Percentiles rank a stretch among this genome's conserved stretches.
These are phyloP conservation scores for Chaetomiaceae sp. DNA, from an alignment of 2,329 filamentous ascomycete species.

Conservation along the genomic window DNA sequence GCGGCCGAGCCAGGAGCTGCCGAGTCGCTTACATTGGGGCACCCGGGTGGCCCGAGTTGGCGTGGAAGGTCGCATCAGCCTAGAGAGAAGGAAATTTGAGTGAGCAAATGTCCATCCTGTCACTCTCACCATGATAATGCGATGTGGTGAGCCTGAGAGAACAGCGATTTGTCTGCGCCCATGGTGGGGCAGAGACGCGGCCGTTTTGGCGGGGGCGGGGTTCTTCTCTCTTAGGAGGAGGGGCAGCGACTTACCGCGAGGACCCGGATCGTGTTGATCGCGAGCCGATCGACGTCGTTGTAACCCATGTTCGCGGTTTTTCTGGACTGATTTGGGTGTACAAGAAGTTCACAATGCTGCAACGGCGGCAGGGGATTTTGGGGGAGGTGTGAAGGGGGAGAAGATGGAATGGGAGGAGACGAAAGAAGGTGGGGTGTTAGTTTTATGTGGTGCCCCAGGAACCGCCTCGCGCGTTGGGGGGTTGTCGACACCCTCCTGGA, in stretches of 20 bases:
- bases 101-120: constrained; percentile 24
- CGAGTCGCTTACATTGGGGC: constrained; percentile 72
- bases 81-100: constrained; percentile 38
- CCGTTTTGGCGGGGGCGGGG: constrained; percentile 26
- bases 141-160: neutral
- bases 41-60: constrained; percentile 98
- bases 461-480: constrained; percentile 19
- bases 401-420: constrained; percentile 20
- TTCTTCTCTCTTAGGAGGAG: constrained; percentile 18
- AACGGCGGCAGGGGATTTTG: constrained; percentile 9
- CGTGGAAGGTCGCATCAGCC: constrained; percentile 95
- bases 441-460: constrained; percentile 22
- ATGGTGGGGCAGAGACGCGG: constrained; percentile 17
- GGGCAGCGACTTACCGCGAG: constrained; percentile 70
- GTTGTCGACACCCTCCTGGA: constrained; percentile 18
- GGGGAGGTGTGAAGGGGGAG: constrained; percentile 19
- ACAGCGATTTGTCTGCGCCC: neutral
- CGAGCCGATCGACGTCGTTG: constrained; percentile 79
- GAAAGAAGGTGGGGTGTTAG: constrained; percentile 26
- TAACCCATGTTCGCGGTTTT: constrained; percentile 69
- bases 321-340: constrained; percentile 12
- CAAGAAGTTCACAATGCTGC: constrained; percentile 8
- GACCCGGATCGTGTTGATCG: constrained; percentile 96
- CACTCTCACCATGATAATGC: neutral
- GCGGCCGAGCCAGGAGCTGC: constrained; percentile 3